Conservation (phyloP, 2,329 filamentous ascomycete species). For the Aspergillus uvarum region DNA sequence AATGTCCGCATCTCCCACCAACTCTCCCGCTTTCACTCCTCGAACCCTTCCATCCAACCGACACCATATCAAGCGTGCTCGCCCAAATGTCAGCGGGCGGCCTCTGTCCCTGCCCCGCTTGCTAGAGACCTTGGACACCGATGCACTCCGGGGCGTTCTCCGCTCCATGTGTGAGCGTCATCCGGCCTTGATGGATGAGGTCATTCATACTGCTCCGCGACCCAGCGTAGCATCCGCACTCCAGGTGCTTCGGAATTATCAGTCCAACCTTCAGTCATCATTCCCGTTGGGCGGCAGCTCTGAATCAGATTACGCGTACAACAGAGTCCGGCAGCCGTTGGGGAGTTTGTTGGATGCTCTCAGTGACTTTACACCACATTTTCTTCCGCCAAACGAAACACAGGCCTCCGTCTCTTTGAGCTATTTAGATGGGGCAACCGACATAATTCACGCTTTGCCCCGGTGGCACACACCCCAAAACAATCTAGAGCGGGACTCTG, state of each 20-base stretch:
- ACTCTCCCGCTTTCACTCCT: slow-evolving; percentile 72
- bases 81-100: slow-evolving; percentile 67
- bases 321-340: slow-evolving; percentile 80
- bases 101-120: slow-evolving; percentile 70
- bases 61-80: slow-evolving; percentile 63
- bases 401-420: slow-evolving; percentile 80
- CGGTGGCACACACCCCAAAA: slow-evolving; percentile 88
- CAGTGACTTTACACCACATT: slow-evolving; percentile 92
- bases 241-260: slow-evolving; percentile 77
- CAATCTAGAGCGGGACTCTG: slow-evolving; percentile 89
- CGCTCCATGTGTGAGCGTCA: slow-evolving; percentile 88
- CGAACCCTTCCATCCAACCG: slow-evolving; percentile 66
- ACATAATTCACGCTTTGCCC: slow-evolving; percentile 83
- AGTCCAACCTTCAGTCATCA: slow-evolving; percentile 71
- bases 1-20: slow-evolving; percentile 85
- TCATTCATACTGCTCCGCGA: slow-evolving; percentile 79
- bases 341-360: slow-evolving; percentile 81
- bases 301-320: slow-evolving; percentile 90
- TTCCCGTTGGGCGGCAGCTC: slow-evolving; percentile 83
- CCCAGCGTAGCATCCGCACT: slow-evolving; percentile 80
- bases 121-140: slow-evolving; percentile 87
- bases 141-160: slow-evolving; percentile 81
- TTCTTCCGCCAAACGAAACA: slow-evolving; percentile 84
- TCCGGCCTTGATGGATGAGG: slow-evolving; percentile 79
- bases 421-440: slow-evolving; percentile 86